Evolutionary conservation across 2,329 filamentous ascomycete genomes (phyloP).

Genomic region (Monilinia aucupariae): DNA sequence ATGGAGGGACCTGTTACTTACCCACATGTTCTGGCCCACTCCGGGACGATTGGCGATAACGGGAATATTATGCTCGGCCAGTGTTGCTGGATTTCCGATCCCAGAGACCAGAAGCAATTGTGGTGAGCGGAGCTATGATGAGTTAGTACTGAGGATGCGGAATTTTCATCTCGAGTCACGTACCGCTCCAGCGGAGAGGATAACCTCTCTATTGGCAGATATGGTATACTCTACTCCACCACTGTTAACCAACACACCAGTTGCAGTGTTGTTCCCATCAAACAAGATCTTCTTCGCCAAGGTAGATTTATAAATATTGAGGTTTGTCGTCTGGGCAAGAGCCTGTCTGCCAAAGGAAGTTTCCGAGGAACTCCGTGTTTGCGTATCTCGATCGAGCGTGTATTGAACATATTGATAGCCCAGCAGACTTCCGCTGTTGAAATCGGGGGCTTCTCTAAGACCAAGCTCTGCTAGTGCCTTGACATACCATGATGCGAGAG

Average conservation of each 20-base stretch:
- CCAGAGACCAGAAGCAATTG: constrained; percentile 9
- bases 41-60: constrained; percentile 29
- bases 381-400: background rate
- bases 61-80: constrained; percentile 32
- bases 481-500: background rate
- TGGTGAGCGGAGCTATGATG: constrained; percentile 2
- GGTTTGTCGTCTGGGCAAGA: no score
- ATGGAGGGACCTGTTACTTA: no score
- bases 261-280: background rate
- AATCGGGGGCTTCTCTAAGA: background rate
- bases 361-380: constrained; percentile 1
- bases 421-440: constrained; percentile 7
- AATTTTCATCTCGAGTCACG: background rate
- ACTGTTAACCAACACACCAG: constrained; percentile 3
- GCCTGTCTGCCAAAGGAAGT: background rate
- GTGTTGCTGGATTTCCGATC: background rate
- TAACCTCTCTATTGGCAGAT: constrained; percentile 23
- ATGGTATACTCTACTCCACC: constrained; percentile 16
- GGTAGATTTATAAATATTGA: background rate
- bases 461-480: background rate
- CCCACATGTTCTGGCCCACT: constrained; percentile 44
- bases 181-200: constrained; percentile 12
- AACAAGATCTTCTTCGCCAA: constrained; percentile 12
- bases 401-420: background rate
- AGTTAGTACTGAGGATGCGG: background rate